Base-by-base conservation (phyloP, 805 yeast species). In the Cyberlindnera euphorbiiphila region DNA sequence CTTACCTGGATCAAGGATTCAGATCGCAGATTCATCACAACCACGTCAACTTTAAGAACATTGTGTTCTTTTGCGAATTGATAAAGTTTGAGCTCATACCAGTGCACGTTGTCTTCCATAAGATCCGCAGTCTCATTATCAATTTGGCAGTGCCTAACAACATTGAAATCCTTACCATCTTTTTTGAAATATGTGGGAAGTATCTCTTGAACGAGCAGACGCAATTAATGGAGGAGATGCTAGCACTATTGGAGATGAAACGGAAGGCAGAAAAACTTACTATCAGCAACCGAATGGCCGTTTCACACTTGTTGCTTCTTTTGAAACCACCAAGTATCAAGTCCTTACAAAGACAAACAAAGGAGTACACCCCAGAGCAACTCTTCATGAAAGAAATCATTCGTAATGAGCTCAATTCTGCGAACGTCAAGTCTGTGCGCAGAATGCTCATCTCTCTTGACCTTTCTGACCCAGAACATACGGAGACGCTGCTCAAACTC, bases 21-120 rank as follows among this genome's bases (percentile, higher is more conserved):
- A 68, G 85, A 46, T 69, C 72, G 14, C 85, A 78, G 53, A 66
- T 83, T 27, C 72, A 71, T 42, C 71, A 75, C 23, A 69, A 64
- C 36, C 62, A 61, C 14, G 58, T 81, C 34, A 75, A 75, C 45
- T 74, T 78, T 47, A 71, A 68, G 46, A 75, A 71, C 46, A 71
- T 85, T 25, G 66, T 71, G 16, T 81, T 84, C 48, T 78, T 85
- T 47, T 65, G 78, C 33, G 96, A 89, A 52, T 64, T 88, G 62
- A 74, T 82, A 22, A 86, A 85, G 54, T 88, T 88, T 56, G 76
- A 73, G 47, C 58, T 87, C 43, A 66, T 87, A 12, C 91, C 95
- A 0, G 63, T 69, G n/a, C 80, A 78, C 57, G 68, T 81, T 41
- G 66, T 81, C 10, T 82, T 86, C 54, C 89, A 87, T 57, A 83